A percentile compares a stretch with the other conserved stretches of the same genome.
Evolutionary conservation across 1,284 basidiomycete genomes (phyloP).

Genomic region (Apiotrichum laibachii): DNA sequence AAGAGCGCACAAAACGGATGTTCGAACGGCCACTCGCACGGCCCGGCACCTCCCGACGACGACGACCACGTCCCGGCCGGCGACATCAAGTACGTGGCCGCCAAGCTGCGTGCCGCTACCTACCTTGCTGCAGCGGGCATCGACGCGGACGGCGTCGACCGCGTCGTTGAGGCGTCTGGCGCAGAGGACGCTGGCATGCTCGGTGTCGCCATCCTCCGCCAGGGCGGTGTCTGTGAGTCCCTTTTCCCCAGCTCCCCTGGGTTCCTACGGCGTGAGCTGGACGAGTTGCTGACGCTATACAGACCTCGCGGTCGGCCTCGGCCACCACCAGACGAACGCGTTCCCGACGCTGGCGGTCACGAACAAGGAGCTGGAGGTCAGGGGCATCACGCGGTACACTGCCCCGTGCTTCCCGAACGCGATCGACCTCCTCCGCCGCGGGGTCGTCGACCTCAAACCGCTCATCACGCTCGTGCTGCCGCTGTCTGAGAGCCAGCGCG

Average conservation of each 20-base stretch:
- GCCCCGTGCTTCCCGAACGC: slow-evolving; percentile 53
- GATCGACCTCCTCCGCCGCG: slow-evolving; percentile 57
- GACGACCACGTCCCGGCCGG: slow-evolving; percentile 30
- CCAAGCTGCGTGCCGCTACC: slow-evolving; percentile 30
- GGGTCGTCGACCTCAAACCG: slow-evolving; percentile 58
- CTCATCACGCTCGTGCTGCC: slow-evolving; percentile 60
- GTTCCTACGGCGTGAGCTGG: too few species aligned
- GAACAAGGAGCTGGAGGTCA: slow-evolving; percentile 73
- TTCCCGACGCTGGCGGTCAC: slow-evolving; percentile 49
- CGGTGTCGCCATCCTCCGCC: slow-evolving; percentile 60
- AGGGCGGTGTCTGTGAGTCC: slow-evolving; percentile 55
- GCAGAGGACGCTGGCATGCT: slow-evolving; percentile 63
- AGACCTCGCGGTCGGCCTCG: slow-evolving; percentile 46
- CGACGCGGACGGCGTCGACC: slow-evolving; percentile 57
- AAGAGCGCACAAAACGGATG: slow-evolving; percentile 23
- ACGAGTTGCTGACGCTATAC: slow-evolving; percentile 10
- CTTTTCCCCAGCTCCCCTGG: neutral
- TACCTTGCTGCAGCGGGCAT: slow-evolving; percentile 35
- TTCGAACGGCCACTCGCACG: slow-evolving; percentile 29
- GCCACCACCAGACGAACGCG: slow-evolving; percentile 44
- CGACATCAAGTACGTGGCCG: slow-evolving; percentile 44
- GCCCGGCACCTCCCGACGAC: slow-evolving; percentile 11
- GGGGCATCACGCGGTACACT: slow-evolving; percentile 55
- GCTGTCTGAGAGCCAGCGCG: slow-evolving; percentile 51
- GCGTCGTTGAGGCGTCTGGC: slow-evolving; percentile 63